These are phyloP conservation scores for Moniliophthora roreri DNA, from an alignment of 1,284 basidiomycete genomes.

Conservation along the genomic window DNA sequence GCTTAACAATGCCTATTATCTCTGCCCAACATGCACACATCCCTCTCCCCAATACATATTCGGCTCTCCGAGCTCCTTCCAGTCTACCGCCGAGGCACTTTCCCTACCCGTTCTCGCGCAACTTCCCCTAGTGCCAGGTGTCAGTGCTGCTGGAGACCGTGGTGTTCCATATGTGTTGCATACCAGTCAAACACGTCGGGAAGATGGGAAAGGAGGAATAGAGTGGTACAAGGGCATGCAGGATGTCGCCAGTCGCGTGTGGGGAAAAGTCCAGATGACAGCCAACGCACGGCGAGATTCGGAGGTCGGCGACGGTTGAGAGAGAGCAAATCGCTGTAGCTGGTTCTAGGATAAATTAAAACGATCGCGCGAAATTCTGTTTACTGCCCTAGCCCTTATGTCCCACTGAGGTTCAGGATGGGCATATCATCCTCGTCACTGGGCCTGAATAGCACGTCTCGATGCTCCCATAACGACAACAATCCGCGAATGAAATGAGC, in stretches of 20 bases:
- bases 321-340: too few species aligned
- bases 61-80: constrained; percentile 71
- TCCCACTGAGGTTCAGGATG: too few species aligned
- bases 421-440: too few species aligned
- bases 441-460: too few species aligned
- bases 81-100: constrained; percentile 60
- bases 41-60: constrained; percentile 73
- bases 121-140: constrained; percentile 78
- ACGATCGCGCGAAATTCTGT: too few species aligned
- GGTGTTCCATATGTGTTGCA: constrained; percentile 63
- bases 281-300: neutral
- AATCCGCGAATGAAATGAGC: too few species aligned
- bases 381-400: too few species aligned
- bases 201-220: constrained; percentile 34
- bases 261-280: constrained; percentile 23
- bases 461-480: too few species aligned
- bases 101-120: constrained; percentile 76
- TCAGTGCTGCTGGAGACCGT: constrained; percentile 76
- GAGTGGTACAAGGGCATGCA: constrained; percentile 51
- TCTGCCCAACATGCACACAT: constrained; percentile 73
- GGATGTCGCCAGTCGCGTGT: constrained; percentile 41
- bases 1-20: constrained; percentile 89
- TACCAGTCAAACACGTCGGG: constrained; percentile 16
- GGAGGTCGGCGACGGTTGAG: neutral
- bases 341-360: too few species aligned